Base-by-base conservation (phyloP, 2,329 filamentous ascomycete genomes). In the Alternaria angustiovoidea region DNA sequence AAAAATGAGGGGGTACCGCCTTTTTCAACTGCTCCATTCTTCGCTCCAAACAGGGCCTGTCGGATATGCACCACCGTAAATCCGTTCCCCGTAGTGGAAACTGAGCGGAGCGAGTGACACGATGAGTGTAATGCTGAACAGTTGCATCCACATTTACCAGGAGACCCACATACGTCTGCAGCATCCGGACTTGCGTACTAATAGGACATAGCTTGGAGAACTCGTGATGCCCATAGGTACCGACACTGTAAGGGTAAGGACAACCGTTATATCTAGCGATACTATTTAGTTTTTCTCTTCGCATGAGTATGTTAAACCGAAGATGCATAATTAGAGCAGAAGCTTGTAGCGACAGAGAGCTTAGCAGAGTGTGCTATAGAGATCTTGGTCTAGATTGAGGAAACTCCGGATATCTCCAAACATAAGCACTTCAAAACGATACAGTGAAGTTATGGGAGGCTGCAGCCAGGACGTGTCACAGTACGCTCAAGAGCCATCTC, bases 1-100 rank as follows among this genome's bases (percentile, higher is more conserved):
- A 7, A 55, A 59, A 41, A 59, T 54, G 22, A n/a, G 44, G 57
- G 57, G 57, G 51, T 55, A 28, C 6, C 30, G 8, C 26, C 38
- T 54, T 59, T 59, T 59, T 28, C 51, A 54, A 16, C 39, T 59
- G 22, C 24, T 54, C 44, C 18, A 28, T 42, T 1, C 32, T 1
- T 7, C 9, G 30, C 28, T 11, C 30, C 38, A 34, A 54, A 48
- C 22, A 48, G 57, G 32, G 43, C 51, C 18, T 36, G 22, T 28
- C 4, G 20, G 20, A 54, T 38, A 46, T 49, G 6, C 36, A 22
- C 8, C 5, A 26, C 36, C n/a, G 11, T 56, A 4, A 4, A 56
- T 38, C 14, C 0, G 36, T 43, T 56, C 36, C 46, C 12, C 7
- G 5, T 43, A 56, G 54, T 56, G 16, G 54, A 56, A 28, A 22